phyloP scores from a whole-genome alignment of 2,329 filamentous ascomycete genomes.

The Coniochaeta sp. region DNA sequence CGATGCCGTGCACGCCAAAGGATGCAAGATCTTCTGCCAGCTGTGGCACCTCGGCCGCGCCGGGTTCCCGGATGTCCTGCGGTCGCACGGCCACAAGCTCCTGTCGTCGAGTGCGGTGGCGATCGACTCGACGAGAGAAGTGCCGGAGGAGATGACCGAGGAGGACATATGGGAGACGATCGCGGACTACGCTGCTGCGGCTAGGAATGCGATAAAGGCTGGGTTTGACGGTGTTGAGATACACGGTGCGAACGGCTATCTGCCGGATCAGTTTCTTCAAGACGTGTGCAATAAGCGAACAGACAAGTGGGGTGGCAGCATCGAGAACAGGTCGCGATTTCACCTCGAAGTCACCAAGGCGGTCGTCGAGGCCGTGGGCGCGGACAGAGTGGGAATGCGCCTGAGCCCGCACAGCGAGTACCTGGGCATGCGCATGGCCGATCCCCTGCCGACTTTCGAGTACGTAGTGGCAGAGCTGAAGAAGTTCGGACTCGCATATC shows the following conservation, averaged over 20 bases:
- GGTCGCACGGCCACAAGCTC: slow-evolving; percentile 20
- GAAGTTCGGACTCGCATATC: slow-evolving; percentile 41
- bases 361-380: slow-evolving; percentile 40
- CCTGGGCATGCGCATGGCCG: slow-evolving; percentile 50
- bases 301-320: slow-evolving; percentile 45
- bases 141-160: slow-evolving; percentile 30
- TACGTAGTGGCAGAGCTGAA: slow-evolving; percentile 43
- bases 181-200: slow-evolving; percentile 19
- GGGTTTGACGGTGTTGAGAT: slow-evolving; percentile 40
- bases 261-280: slow-evolving; percentile 47
- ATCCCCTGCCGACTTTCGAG: slow-evolving; percentile 50
- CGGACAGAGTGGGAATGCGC: slow-evolving; percentile 41
- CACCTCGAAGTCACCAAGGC: slow-evolving; percentile 43
- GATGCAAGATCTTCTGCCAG: slow-evolving; percentile 51
- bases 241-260: slow-evolving; percentile 30
- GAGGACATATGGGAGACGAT: slow-evolving; percentile 31
- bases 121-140: slow-evolving; percentile 29
- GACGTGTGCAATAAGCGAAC: slow-evolving; percentile 45
- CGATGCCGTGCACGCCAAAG: slow-evolving; percentile 52
- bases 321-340: slow-evolving; percentile 46
- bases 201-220: slow-evolving; percentile 31
- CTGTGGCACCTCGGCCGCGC: slow-evolving; percentile 37
- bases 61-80: slow-evolving; percentile 9
- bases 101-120: slow-evolving; percentile 30
- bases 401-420: slow-evolving; percentile 47